Base-by-base conservation (phyloP, 768 basidiomycete genomes). In the Piloderma croceum region DNA sequence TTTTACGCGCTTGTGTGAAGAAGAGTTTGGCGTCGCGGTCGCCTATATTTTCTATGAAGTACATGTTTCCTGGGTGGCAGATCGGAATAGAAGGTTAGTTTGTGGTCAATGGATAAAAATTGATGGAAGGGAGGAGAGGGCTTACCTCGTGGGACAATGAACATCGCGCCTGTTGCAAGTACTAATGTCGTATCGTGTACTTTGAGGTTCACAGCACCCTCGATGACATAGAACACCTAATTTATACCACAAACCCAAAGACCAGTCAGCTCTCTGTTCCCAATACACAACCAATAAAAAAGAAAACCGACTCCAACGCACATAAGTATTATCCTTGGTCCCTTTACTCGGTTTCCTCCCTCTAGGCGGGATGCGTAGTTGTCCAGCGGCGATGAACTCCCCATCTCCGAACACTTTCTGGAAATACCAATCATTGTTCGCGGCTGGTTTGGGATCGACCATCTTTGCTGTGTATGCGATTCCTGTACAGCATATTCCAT, bases 311-410 rank as follows among this genome's bases (percentile, higher is more conserved):
- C n/a, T n/a, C n/a, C n/a, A 15, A 70, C 87, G 49, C 46, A 91
- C 90, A 57, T 88, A 93, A 19, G 89, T 89, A 50, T 98, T 99
- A 54, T 98, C 96, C 56, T 87, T 92, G 2, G 91, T 79, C 18
- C 77, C 74, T 58, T 98, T 98, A 44, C 76, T 79, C 11, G 87
- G 86, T 61, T 99, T 99, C 45, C 76, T 69, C n/a, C 77, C 76
- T 6, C 75, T 68, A 1, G 85, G 77, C 4, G 90, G 90, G 29
- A 98, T 84, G 39, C 75, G 69, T 33, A 98, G 70, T 47, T 91
- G 79, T 1, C 96, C 96, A 22, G 90, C 84, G 1, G 92, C 94
- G 44, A 97, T 79, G 57, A 89, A 97, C 33, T 88, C 80, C 34
- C 80, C 87, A 47, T 98, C 94, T 20, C 84, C 81, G 53, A 93